Evolutionary conservation across 805 yeast genomes (phyloP), one percentile per base, ranked within the genome.

Genomic region (Cyberlindnera maclurae): DNA sequence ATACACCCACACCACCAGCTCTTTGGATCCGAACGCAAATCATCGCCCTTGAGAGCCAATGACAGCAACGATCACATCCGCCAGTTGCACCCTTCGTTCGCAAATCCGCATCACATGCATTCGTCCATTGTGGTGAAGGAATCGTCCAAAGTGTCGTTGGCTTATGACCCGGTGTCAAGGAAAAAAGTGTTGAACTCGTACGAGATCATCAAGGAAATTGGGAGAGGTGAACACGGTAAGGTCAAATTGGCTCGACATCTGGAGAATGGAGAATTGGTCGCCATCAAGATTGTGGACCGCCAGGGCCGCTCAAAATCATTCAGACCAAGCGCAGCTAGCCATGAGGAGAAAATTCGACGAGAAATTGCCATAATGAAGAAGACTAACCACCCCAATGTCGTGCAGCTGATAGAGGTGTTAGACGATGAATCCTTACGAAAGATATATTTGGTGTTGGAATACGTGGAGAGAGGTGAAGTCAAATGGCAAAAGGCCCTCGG

Each of bases 181-280:
- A 75, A 93, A 36, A 84, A 89, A 56, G 77, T 82, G 27, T 68
- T 93, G 44, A 93, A 93, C 62, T 79, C 94, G 0, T 93, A 89
- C 57, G 98, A 93, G 60, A 84, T 93, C 28, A 62, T 88, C 24
- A 70, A 73, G 18, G 97, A 89, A 62, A 68, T 93, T 22, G 98
- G 98, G 10, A 71, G 84, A 27, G 98, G 98, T n/a, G 96, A 89
- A 59, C 97, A 90, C 62, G 97, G 98, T n/a, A 90, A 87, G 59
- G 98, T 93, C 31, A 93, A 93, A 58, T 69, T 93, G 15, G 98
- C 95, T 0, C 74, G 74, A 43, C 90, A 89, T 56, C 60, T 80
- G 39, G 68, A 73, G n/a, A 60, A 69, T 5, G 67, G 72, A 33
- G 78, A 73, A 47, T 65, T 76, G 26, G 95, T 87, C n/a, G 98